Base-by-base conservation (phyloP, 306 rosid species). In the Corylus americana region DNA sequence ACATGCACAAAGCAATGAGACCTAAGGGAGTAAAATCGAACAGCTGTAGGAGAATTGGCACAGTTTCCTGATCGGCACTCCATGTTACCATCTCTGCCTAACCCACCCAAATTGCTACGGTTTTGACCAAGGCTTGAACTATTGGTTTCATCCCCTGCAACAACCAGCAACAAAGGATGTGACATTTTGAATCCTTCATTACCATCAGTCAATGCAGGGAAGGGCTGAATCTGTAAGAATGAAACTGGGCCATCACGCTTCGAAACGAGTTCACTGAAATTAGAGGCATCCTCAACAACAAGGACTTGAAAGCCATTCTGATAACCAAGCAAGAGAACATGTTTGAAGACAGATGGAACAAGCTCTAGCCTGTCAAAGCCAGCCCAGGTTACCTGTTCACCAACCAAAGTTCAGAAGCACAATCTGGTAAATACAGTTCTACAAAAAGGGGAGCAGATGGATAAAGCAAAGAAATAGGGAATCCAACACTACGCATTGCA, bases 241-340 rank as follows among this genome's bases (percentile, higher is more conserved):
- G 96, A 90, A 67, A 94, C 97, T 0, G 92, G 89, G 37, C 94
- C 91, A 47, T 88, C 97, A 3, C 94, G 91, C 91, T 86, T 92
- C 4, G 98, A 94, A 80, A 92, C 98, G 70, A 92, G 80, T 73
- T 94, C 98, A 50, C 82, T 90, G 82, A 87, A 87, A 61, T 86
- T 83, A 78, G 97, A 88, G 49, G 96, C 96, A 85, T 90, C 96
- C 39, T 94, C 94, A 77, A 92, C 97, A 48, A 89, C 94, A 77
- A 94, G 88, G 55, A 94, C 92, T 86, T 94, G 98, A 90, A 94
- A 94, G 11, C 98, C 98, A 18, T 92, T 94, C 54, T 80, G 77
- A 86, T 94, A 94, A 88, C 98, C 98, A 58, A 94, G 92, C 80
- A 94, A 87, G 66, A 94, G 89, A 75, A 94, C 86, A 2, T 67